Evolutionary conservation across 495 filamentous ascomycete genomes (phyloP).

Genomic region (Ramalina intermedia): DNA sequence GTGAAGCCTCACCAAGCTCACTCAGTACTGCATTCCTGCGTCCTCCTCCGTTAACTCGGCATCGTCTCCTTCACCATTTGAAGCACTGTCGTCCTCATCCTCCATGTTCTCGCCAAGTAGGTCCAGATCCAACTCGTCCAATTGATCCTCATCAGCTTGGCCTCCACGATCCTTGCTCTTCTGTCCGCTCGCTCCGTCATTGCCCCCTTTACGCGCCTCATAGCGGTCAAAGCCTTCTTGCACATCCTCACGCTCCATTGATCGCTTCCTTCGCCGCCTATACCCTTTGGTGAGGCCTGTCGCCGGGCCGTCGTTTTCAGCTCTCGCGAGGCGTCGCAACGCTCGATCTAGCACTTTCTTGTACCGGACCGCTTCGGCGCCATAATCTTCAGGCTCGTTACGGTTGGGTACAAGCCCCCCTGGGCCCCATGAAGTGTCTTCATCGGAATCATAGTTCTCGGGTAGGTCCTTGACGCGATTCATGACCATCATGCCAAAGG

Average conservation of each 20-base stretch:
- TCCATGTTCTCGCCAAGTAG: conserved; percentile 34
- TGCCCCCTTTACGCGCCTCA: neutral
- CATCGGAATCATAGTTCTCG: conserved; percentile 68
- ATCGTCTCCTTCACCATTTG: conserved; percentile 25
- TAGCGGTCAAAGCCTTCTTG: conserved; percentile 18
- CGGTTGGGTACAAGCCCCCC: conserved; percentile 55
- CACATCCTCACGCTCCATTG: conserved; percentile 10
- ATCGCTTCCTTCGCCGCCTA: conserved; percentile 18
- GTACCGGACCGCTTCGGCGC: conserved; percentile 61
- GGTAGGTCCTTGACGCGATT: conserved; percentile 50
- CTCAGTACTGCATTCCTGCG: neutral
- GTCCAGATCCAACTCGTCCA: conserved; percentile 39
- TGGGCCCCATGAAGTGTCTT: conserved; percentile 48
- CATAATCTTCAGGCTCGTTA: conserved; percentile 59
- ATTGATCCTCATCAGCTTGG: conserved; percentile 25
- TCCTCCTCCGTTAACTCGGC: conserved; percentile 30
- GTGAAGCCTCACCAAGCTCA: no score
- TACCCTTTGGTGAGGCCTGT: conserved; percentile 18
- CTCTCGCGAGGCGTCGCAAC: conserved; percentile 50
- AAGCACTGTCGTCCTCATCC: conserved; percentile 21
- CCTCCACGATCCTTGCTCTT: conserved; percentile 17
- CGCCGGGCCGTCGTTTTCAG: conserved; percentile 5
- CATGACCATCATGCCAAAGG: conserved; percentile 50
- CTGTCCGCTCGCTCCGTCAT: neutral
- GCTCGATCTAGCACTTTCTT: conserved; percentile 57